Evolutionary conservation across 768 basidiomycete genomes (phyloP), one percentile per base, ranked within the genome.

Genomic region (Lentinula aciculospora): DNA sequence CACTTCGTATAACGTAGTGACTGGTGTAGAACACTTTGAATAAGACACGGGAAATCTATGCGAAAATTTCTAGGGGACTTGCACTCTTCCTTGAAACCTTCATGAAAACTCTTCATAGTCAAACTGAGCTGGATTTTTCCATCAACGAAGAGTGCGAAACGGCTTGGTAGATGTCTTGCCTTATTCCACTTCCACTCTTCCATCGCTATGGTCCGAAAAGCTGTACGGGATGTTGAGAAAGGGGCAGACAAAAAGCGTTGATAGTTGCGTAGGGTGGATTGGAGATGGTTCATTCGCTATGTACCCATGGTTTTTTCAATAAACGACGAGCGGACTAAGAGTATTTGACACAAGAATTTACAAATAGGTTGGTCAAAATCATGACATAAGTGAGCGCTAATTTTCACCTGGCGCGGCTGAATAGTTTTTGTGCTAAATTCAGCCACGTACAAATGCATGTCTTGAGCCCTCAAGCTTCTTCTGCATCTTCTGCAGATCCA

Each of bases 31-130:
- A 7, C n/a, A 21, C 9, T 23, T 21, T 21, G n/a, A 9, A 4
- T 45, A 34, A 47, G 47, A 27, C 3, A 49, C 31, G 37, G 15
- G 32, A 46, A 7, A 27, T 45, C 25, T 34, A 48, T 17, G 2
- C 25, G 28, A 23, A 34, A 12, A 19, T 6, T 32, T 21, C n/a
- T 23, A 29, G 31, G 32, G 45, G 44, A 50, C 76, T 47, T 60
- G 78, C 80, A 82, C 65, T 82, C 77, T 31, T 71, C 58, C 60
- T 81, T 83, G 69, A 81, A 83, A 50, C 67, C 68, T 3, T 69
- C 60, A 59, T 78, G 78, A 55, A 75, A 77, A 6, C 60, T 39
- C 31, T 59, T 65, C 77, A 77, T 78, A 12, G 63, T 63, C 19
- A 71, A 60, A 48, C 68, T 65, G 29, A 72, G 45, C 70, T 72